Evolutionary conservation across 2,329 filamentous ascomycete species (phyloP), one percentile per base, ranked within the genome.

Genomic region (Phialophora tarda): DNA sequence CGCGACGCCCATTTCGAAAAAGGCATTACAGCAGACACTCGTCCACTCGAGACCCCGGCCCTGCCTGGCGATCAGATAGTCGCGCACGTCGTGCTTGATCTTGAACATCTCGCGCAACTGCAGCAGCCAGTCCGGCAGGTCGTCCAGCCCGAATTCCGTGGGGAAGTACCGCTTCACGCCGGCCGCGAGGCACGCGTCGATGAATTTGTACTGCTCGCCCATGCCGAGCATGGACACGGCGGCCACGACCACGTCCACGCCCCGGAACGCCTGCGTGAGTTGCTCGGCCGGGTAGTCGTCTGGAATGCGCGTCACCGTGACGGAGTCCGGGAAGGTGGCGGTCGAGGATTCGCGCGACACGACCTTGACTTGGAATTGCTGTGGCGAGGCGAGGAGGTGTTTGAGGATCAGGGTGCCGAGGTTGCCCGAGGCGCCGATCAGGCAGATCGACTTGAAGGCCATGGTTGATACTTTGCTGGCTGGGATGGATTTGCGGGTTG

Each of bases 81-180:
- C 69, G 28, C 77, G 72, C 4, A 77, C 70, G 7, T 71, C 73
- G 14, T 77, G 61, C 63, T 78, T 79, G 53, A 73, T 71, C 2
- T 61, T 77, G 63, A 70, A 70, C 66, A 71, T 70, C 7, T 65
- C 66, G 26, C 69, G 63, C 56, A 68, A 14, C 54, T 70, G 64
- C n/a, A 65, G 44, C 44, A 68, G 56, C 66, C 66, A 69, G 56
- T 66, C 62, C 12, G 69, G 67, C 6, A 72, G 55, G 23, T 71
- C 67, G 47, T 76, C 72, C 53, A 69, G 60, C 10, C 69, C 70
- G 38, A 68, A 72, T 12, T 81, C 78, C 41, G 77, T 80, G 14
- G 79, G 79, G 54, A 78, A 77, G 71, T 78, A 81, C 17, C 78
- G 77, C 66, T 78, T 79, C 44, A 81, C 79, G 1, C 77, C 75